Evolutionary conservation across 1,139 yeast species (phyloP), one percentile per base, ranked within the genome.

Genomic region (Diutina catenulata): DNA sequence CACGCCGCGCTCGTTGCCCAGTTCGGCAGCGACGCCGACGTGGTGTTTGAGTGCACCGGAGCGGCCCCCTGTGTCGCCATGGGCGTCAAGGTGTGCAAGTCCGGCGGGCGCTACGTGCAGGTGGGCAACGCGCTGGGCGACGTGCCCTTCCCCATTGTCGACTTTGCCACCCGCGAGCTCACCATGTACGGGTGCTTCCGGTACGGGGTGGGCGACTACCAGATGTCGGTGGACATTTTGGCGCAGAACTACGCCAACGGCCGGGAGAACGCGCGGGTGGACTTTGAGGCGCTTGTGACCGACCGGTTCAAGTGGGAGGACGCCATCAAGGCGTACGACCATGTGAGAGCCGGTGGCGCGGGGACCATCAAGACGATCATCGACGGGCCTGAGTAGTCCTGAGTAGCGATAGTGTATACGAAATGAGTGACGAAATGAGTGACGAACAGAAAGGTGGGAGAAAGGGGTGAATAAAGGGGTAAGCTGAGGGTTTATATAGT

Each of bases 311-410:
- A 68, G 40, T 82, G 84, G 50, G 70, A 73, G 37, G 81, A 87
- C 40, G 91, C 95, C 21, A 71, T 74, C 43, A 71, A 78, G 49
- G 96, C 96, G 3, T 88, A 84, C 57, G 81, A 82, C 44, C 67
- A 73, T 41, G 82, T 79, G 31, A 68, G 67, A 49, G 57, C 60
- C 9, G 71, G 72, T 18, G 25, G 21, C 22, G 50, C 50, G 31
- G 70, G 64, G 25, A 60, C 67, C 40, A 69, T 67, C 41, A 67
- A 67, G 50, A 60, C 67, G 48, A 60, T 67, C 39, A 67, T 67
- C 43, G 68, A 64, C 40, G 73, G 73, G 7, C 72, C 72, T 3
- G 64, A 56, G 42, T 54, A 55, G 42, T 10, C 14, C 13, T 21
- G 23, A n/a, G 23, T 21, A 21, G 23, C 23, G 23, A 21, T 9